Conservation (phyloP, 228 moss, liverwort and hornwort species). For the Sphagnum fallax region DNA sequence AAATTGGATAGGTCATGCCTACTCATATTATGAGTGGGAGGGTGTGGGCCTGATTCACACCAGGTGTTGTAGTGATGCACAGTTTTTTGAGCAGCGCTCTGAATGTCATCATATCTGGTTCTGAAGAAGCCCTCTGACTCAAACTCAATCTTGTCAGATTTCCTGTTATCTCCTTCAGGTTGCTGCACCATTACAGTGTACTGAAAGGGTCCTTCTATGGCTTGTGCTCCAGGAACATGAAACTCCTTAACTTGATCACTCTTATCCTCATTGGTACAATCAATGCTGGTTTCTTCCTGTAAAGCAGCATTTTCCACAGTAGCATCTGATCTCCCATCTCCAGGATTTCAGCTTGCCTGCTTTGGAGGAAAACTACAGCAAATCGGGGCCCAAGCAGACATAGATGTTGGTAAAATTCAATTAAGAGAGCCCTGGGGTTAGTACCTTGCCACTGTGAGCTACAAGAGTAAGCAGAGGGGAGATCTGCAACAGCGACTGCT, state of each 20-base stretch:
- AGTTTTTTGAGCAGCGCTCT: constrained; percentile 77
- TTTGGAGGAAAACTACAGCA: constrained; percentile 24
- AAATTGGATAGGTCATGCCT: constrained; percentile 6
- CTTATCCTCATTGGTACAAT: not conserved
- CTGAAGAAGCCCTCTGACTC: constrained; percentile 68
- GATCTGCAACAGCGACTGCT: constrained; percentile 59
- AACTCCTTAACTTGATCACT: constrained; percentile 12
- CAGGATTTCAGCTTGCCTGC: no score
- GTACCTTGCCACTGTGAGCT: constrained; percentile 78
- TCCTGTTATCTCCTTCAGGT: constrained; percentile 5
- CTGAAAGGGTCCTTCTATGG: constrained; percentile 54
- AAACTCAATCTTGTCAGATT: constrained; percentile 21
- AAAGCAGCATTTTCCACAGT: no score
- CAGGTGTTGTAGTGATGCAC: constrained; percentile 50
- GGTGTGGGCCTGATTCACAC: constrained; percentile 31
- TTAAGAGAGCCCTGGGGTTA: constrained; percentile 64
- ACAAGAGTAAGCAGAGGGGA: constrained; percentile 64
- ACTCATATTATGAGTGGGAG: constrained; percentile 22
- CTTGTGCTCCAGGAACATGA: constrained; percentile 21
- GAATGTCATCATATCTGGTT: constrained; percentile 77
- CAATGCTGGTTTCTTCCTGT: constrained; percentile 10
- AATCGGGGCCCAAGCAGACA: constrained; percentile 72
- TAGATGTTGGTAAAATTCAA: constrained; percentile 81
- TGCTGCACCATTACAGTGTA: constrained; percentile 41
- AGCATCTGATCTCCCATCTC: constrained; percentile 12